Conservation (phyloP, 2,329 filamentous ascomycete genomes). For the Colletotrichum acutatum region DNA sequence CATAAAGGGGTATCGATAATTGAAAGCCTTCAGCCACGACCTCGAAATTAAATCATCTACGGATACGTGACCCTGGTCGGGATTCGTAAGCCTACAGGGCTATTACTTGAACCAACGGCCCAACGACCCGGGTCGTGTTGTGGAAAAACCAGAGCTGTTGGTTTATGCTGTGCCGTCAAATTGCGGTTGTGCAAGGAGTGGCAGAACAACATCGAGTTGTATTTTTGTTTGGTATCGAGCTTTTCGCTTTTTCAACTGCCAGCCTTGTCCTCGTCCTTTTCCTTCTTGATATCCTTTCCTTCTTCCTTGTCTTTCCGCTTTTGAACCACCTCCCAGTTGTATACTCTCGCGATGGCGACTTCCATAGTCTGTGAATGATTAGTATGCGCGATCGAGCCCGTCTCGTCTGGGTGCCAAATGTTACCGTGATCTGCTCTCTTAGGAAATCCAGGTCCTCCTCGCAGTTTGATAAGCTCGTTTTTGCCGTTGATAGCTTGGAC, state of each 20-base stretch:
- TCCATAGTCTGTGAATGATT: slow-evolving; percentile 81
- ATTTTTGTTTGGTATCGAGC: slow-evolving; percentile 29
- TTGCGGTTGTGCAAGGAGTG: not conserved
- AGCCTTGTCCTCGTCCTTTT: slow-evolving; percentile 51
- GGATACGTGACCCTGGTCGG: not conserved
- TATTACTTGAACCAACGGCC: not conserved
- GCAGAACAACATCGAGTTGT: slow-evolving; percentile 7
- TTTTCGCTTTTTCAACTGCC: slow-evolving; percentile 41
- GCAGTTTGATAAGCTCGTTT: slow-evolving; percentile 84
- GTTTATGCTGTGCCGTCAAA: not conserved
- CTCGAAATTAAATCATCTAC: slow-evolving; percentile 5
- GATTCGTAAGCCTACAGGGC: slow-evolving; percentile 7
- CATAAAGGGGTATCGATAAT: not conserved
- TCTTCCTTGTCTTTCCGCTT: slow-evolving; percentile 90
- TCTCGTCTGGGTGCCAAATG: slow-evolving; percentile 41
- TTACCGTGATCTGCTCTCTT: slow-evolving; percentile 94
- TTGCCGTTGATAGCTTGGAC: slow-evolving; percentile 82
- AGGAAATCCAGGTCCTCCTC: slow-evolving; percentile 97
- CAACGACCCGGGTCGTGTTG: not conserved
- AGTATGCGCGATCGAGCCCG: not conserved
- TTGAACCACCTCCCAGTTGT: slow-evolving; percentile 98
- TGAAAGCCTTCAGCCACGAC: not conserved
- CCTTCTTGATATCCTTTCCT: slow-evolving; percentile 55
- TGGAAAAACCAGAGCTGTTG: too few species aligned
- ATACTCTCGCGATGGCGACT: slow-evolving; percentile 95